Base-by-base conservation (phyloP, 2,329 filamentous ascomycete species). In the Colletotrichum sp. region DNA sequence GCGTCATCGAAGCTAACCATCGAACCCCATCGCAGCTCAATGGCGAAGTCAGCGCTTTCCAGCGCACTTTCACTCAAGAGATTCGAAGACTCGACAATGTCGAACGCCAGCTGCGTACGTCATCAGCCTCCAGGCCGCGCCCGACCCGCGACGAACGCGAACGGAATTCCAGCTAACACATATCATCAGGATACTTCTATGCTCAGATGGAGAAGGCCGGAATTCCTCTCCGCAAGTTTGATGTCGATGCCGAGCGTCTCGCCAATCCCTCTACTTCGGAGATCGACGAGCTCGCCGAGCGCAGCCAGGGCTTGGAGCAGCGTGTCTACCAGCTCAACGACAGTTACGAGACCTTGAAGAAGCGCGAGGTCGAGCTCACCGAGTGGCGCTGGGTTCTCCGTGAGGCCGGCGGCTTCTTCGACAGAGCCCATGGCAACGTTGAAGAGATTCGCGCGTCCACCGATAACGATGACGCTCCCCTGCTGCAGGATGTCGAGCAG, bases 341-440 rank as follows among this genome's bases (percentile, higher is more conserved):
- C 82, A 98, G 96, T 87, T 98, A 99, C 85, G 97, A 99, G 87
- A 98, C 95, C 18, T 86, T 99, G 83, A 98, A 98, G 91, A 98
- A 97, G 87, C 93, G 96, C 72, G 97, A 98, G 87, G 95, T 98
- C 74, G 97, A 99, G 83, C 89, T 99, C 79, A 98, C 94, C 13
- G 97, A 99, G 86, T 98, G 97, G 97, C 94, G 97, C 81, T 98
- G 96, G 95, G 97, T 99, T 66, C 86, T 99, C 73, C 93, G 95
- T 77, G 97, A 99, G 89, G 96, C 97, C 59, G 97, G 97, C 54
- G 95, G 96, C 78, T 99, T 99, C 87, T 99, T 99, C 79, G 97
- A 99, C 82, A 91, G 96, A 77, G 97, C 97, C 66, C 95, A 98
- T 81, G 97, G 96, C 76, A 97, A 97, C 82, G 97, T 97, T 8